Conservation (phyloP, 306 rosid genomes). For the Myrica gale region DNA sequence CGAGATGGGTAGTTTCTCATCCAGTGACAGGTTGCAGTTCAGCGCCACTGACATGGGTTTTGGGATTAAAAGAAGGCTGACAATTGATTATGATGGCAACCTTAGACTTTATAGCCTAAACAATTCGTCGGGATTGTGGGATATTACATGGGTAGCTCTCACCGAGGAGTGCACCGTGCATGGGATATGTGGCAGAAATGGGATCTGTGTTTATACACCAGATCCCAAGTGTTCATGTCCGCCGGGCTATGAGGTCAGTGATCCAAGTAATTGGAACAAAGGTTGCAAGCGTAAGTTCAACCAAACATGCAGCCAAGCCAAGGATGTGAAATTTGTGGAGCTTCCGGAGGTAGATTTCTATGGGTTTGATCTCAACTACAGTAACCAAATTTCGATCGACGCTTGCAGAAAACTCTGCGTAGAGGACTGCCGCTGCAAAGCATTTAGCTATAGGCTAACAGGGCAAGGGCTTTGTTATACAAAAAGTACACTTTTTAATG, state of each 20-base stretch:
- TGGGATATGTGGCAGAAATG: conserved; percentile 3
- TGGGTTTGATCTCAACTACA: not conserved
- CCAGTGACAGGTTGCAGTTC: not conserved
- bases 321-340: not conserved
- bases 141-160: not conserved
- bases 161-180: not conserved
- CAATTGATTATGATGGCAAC: not conserved
- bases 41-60: not conserved
- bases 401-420: not conserved
- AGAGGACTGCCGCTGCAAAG: not conserved
- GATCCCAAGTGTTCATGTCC: not conserved
- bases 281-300: not conserved
- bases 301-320: not conserved
- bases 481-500: not conserved
- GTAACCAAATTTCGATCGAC: not conserved
- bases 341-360: not conserved
- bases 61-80: not conserved
- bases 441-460: not conserved
- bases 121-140: not conserved
- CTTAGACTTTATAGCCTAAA: not conserved
- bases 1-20: not conserved
- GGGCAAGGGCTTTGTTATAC: not conserved
- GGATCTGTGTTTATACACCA: not conserved
- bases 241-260: not conserved
- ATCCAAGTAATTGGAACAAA: conserved; percentile 1